phyloP scores from a whole-genome alignment of 1,139 yeast genomes.

The Pichia sp. region DNA sequence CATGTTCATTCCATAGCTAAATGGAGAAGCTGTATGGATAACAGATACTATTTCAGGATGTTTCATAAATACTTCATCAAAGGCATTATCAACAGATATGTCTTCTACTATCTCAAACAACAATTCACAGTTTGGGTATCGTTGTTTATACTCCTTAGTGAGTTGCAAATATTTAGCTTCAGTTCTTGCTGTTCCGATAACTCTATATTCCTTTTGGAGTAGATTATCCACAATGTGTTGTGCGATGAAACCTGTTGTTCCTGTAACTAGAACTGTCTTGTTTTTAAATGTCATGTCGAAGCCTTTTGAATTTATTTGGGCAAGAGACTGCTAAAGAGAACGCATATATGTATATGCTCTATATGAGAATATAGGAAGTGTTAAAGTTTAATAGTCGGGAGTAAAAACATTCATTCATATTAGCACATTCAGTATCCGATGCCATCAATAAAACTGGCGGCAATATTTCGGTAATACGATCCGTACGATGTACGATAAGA shows the following conservation, averaged over 20 bases:
- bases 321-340: too few relatives aligned
- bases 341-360: too few relatives aligned
- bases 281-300: neutral
- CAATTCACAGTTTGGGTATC: conserved; percentile 32
- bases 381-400: too few relatives aligned
- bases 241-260: conserved; percentile 25
- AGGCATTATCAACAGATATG: conserved; percentile 35
- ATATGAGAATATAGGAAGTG: too few relatives aligned
- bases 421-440: too few relatives aligned
- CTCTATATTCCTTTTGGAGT: conserved; percentile 30
- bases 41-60: conserved; percentile 52
- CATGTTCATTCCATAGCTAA: conserved; percentile 30
- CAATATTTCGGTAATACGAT: too few relatives aligned
- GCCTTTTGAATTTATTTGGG: too few relatives aligned
- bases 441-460: too few relatives aligned
- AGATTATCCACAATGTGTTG: conserved; percentile 32
- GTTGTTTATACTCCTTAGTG: conserved; percentile 25
- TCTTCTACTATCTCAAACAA: conserved; percentile 37
- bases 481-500: too few relatives aligned
- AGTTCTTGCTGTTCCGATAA: conserved; percentile 39
- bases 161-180: conserved; percentile 31
- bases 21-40: conserved; percentile 61
- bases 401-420: too few relatives aligned
- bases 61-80: conserved; percentile 42
- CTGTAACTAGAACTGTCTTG: conserved; percentile 19